These are phyloP conservation scores for Pestalotiopsis sp. DNA, from an alignment of 2,329 filamentous ascomycete genomes.

Conservation along the genomic window DNA sequence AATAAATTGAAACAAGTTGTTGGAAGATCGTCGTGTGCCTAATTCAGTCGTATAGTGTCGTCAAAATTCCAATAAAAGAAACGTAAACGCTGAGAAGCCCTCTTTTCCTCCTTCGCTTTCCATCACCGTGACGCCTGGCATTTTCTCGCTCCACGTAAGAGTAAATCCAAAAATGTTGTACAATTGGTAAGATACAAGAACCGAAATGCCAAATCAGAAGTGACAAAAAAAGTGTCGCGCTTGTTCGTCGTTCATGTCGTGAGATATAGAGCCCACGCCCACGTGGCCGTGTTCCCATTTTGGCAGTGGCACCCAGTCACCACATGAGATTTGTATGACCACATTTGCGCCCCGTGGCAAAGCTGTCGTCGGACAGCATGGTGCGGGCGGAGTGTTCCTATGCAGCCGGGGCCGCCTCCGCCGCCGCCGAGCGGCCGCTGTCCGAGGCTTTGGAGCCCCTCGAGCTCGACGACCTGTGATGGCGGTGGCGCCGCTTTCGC, in stretches of 20 bases:
- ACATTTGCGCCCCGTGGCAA: background rate
- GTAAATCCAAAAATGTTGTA: background rate
- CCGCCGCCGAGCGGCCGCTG: background rate
- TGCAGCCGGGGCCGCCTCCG: background rate
- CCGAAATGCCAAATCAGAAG: background rate
- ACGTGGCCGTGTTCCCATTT: background rate
- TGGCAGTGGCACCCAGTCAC: background rate
- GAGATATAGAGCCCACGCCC: background rate
- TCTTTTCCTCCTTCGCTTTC: background rate
- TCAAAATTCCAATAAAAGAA: background rate
- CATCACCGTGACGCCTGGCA: background rate
- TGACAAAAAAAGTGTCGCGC: background rate
- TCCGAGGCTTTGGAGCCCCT: conserved; percentile 8
- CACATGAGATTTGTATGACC: background rate
- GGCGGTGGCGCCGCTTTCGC: conserved; percentile 11
- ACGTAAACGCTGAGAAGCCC: background rate
- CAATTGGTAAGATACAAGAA: background rate
- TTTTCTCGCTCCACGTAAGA: background rate
- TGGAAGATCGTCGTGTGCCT: background rate
- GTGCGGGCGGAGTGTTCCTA: background rate
- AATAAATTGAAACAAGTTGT: background rate
- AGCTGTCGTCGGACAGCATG: background rate
- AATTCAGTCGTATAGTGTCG: background rate
- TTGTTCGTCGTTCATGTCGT: background rate
- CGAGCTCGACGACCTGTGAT: conserved; percentile 2